These are phyloP conservation scores for Smittium mucronatum DNA, from an alignment of 371 early-diverging fungal species.

Conservation along the genomic window DNA sequence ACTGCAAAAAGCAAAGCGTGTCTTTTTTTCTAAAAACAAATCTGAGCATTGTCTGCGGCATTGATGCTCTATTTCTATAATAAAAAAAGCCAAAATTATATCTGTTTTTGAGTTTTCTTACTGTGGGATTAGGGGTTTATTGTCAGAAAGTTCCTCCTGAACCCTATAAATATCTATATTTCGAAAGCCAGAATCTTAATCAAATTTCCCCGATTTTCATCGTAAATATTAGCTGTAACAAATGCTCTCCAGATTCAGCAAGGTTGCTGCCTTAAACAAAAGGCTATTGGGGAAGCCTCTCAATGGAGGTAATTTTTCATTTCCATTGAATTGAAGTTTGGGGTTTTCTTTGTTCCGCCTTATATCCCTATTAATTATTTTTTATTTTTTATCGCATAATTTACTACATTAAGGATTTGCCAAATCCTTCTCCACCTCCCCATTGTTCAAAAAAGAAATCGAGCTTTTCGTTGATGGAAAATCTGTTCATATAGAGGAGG, in stretches of 20 bases:
- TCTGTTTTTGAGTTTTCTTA: no score
- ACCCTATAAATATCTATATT: no score
- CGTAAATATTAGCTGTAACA: no score
- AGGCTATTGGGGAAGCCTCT: neutral
- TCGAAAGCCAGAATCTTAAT: no score
- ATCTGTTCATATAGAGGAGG: conserved; percentile 78
- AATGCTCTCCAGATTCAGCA: neutral
- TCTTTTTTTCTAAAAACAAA: no score
- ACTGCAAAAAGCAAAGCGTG: no score
- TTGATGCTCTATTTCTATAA: no score
- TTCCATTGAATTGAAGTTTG: neutral
- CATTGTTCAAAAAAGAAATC: conserved; percentile 21
- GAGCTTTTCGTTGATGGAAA: conserved; percentile 87
- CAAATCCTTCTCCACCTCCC: neutral
- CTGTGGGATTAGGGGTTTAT: no score
- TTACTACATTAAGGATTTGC: neutral
- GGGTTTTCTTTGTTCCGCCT: neutral
- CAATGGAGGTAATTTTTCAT: neutral
- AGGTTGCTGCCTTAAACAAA: neutral
- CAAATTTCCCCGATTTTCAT: no score
- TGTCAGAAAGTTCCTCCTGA: no score
- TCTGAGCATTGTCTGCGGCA: no score
- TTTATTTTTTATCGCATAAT: neutral
- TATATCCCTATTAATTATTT: neutral
- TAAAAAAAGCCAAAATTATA: no score